Evolutionary conservation across 345 rosid genomes (phyloP), one percentile per base, ranked within the genome.

Genomic region (Excoecaria cochinchinensis): DNA sequence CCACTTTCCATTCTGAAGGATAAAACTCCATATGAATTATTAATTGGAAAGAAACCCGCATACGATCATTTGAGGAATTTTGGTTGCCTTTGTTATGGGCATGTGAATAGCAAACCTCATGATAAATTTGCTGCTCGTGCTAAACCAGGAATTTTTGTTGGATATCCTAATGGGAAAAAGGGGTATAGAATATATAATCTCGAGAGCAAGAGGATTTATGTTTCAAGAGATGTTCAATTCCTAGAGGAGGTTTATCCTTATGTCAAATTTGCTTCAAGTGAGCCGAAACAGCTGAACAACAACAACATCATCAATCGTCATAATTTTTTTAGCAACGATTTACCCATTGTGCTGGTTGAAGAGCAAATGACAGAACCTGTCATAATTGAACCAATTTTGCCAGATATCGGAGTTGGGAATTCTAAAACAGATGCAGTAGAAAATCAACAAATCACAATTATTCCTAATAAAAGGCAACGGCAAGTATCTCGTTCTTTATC

Each of bases 161-260:
- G 78, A 4, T 79, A 79, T 46, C 74, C 74, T 0, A 0, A 15
- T 19, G 38, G 58, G 0, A 53, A 74, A 31, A 74, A 69, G 74
- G 74, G 0, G 31, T 79, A 69, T 14, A 15, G 36, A 11, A 14
- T 69, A 0, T 74, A 13, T 42, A 66, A 79, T 13, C 50, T 47
- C 3, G 50, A 47, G 3, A 47, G 50, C 12, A 47, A 47, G 3
- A 47, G 50, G 50, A 47, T 47, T 47, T 47, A 11, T 3, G 50
- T 47, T 47, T 47, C 12, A 6, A 47, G 50, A 47, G 74, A 78
- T 58, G 77, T 67, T 38, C 0, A 9, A 4, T 73, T 73, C 12
- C 1, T 40, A 0, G 67, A 50, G 6, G 25, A 67, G 4, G 6
- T 25, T 0, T 73, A 66, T 44, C 70, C 56, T 14, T 73, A 47